Conservation (phyloP, 1,284 basidiomycete species). For the Phenoliferia sp. region DNA sequence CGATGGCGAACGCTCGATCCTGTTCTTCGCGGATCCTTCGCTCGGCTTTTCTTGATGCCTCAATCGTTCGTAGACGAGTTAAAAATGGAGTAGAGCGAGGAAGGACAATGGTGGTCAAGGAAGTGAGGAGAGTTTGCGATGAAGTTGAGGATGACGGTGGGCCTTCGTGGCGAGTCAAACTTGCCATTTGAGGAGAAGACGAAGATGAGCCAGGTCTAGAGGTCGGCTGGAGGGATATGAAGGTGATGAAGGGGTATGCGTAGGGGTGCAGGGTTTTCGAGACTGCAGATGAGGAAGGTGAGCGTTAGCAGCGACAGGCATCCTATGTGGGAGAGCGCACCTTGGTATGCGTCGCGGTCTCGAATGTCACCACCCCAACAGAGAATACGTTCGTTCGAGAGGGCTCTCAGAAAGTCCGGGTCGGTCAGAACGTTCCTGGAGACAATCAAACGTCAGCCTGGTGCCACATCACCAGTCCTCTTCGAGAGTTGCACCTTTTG, state of each 20-base stretch:
- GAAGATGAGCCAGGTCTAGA: conserved; percentile 43
- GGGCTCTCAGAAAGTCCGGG: conserved; percentile 57
- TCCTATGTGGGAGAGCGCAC: conserved; percentile 47
- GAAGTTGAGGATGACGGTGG: conserved; percentile 61
- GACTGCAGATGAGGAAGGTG: not conserved
- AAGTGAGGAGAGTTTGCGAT: conserved; percentile 53
- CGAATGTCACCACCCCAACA: conserved; percentile 83
- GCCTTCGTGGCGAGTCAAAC: conserved; percentile 80
- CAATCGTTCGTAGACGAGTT: conserved; percentile 53
- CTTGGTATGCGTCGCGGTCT: conserved; percentile 75
- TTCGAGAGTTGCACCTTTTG: conserved; percentile 56
- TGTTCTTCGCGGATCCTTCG: conserved; percentile 71
- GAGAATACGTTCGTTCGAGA: conserved; percentile 64
- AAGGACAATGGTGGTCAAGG: conserved; percentile 64
- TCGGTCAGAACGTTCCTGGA: conserved; percentile 69
- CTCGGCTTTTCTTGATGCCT: conserved; percentile 55
- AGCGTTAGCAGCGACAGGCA: not conserved
- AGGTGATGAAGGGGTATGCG: conserved; percentile 79
- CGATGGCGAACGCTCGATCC: conserved; percentile 68
- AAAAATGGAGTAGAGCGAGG: conserved; percentile 75
- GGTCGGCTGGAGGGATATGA: conserved; percentile 74
- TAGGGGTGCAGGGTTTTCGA: conserved; percentile 11
- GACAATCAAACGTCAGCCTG: not conserved
- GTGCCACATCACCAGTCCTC: not conserved
- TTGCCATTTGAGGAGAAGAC: conserved; percentile 58